Evolutionary conservation across 257 asterid genomes (phyloP), one percentile per base, ranked within the genome.

Genomic region (Lavandula angustifolia): DNA sequence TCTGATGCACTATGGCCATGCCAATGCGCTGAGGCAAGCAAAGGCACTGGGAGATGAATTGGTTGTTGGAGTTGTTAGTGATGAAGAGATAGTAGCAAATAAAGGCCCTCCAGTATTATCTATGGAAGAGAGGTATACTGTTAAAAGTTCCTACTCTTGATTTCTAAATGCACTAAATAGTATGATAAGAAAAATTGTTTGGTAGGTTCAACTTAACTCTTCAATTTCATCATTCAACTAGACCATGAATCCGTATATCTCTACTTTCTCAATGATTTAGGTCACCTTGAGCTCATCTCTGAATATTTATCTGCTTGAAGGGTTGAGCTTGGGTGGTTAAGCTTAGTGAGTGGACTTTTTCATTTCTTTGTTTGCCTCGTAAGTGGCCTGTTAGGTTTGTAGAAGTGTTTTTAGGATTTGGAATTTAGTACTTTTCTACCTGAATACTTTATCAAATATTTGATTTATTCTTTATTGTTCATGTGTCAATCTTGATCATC

Each of bases 1-100:
- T 77, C 84, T 92, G 32, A 92, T 92, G 98, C 98, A 92, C 74
- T 89, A 92, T 67, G 96, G 98, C 68, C 98, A 92, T 68, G 98
- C 98, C 33, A 89, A 89, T 69, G 97, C 97, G 14, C 67, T 92
- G 80, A 84, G 97, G 68, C 98, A 92, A 81, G 97, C 98, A 3
- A 92, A 87, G 79, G 90, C 85, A 2, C 66, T 89, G 79, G 96
- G 96, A 43, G 97, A 92, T 80, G 95, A 85, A 76, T 75, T 92
- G 80, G 82, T 92, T 49, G 96, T 92, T 63, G 97, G 97, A 60
- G 92, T 92, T 68, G 92, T 89, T 43, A 89, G 96, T 77, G 98
- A 92, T 81, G 96, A 92, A 73, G 95, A 92, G 81, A 92, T 92
- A 40, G 57, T 85, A 48, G 83, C 91, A 32, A 83, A 86, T 64